Conservation (phyloP, 768 basidiomycete genomes). For the Strobilomyces dryophilus region DNA sequence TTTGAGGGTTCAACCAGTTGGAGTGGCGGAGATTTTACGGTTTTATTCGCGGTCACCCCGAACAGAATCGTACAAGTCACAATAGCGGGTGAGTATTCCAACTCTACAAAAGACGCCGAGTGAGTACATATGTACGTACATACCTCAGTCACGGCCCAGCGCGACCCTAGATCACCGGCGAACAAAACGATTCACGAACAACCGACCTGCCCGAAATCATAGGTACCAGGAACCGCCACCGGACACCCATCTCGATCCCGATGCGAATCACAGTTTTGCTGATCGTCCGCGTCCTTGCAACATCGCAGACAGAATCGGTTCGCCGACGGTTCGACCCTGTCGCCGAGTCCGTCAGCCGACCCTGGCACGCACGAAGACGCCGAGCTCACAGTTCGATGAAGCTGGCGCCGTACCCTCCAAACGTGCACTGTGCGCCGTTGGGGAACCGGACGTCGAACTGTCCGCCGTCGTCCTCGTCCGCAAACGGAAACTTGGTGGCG, state of each 20-base stretch:
- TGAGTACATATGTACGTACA: background rate
- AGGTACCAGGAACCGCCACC: constrained; percentile 42
- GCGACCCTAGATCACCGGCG: background rate
- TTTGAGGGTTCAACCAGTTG: too few species aligned
- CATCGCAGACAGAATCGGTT: constrained; percentile 49
- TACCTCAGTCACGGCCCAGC: constrained; percentile 14
- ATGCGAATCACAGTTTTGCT: constrained; percentile 49
- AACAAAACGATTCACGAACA: constrained; percentile 30
- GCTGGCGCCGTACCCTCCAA: constrained; percentile 48
- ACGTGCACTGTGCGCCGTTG: constrained; percentile 50
- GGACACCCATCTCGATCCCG: constrained; percentile 42
- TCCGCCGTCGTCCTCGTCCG: constrained; percentile 39
- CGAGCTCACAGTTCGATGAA: constrained; percentile 45
- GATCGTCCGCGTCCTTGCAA: constrained; percentile 39
- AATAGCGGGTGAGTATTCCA: too few species aligned
- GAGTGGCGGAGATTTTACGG: too few species aligned
- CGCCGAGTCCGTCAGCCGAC: background rate
- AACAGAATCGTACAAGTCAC: too few species aligned
- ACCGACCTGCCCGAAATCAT: constrained; percentile 38
- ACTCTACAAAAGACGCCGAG: too few species aligned
- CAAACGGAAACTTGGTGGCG: constrained; percentile 28
- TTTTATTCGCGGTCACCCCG: too few species aligned
- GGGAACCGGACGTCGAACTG: constrained; percentile 50
- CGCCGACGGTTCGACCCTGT: constrained; percentile 43
- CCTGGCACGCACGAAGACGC: background rate